Conservation (phyloP, 192 early-diverging fungal species). For the Gigaspora rosea region DNA sequence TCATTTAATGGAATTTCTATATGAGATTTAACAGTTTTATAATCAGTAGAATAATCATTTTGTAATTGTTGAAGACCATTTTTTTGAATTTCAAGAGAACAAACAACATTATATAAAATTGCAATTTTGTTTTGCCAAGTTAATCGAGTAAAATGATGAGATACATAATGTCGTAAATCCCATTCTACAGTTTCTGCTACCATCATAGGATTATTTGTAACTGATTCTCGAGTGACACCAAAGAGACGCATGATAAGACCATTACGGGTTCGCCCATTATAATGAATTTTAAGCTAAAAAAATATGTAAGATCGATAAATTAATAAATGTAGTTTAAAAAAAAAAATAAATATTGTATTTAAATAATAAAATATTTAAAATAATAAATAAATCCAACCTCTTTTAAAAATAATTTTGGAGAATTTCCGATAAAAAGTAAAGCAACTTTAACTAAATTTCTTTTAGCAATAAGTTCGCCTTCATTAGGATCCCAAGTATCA, state of each 20-base stretch:
- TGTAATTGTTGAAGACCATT: neutral
- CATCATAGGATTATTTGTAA: conserved; percentile 23
- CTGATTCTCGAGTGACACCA: conserved; percentile 13
- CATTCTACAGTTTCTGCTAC: conserved; percentile 28
- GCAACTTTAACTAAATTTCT: conserved; percentile 18
- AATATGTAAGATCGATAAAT: neutral
- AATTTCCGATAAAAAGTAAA: neutral
- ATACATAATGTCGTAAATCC: conserved; percentile 31
- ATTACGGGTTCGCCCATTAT: conserved; percentile 10
- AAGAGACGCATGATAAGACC: conserved; percentile 20
- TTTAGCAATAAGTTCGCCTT: neutral
- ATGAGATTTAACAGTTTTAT: conserved; percentile 22
- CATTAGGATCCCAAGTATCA: conserved; percentile 24
- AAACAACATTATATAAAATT: conserved; percentile 11
- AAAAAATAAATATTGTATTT: neutral
- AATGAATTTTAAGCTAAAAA: conserved; percentile 19
- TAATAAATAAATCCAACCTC: conserved; percentile 2
- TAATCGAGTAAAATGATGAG: conserved; percentile 24
- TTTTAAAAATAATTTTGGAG: neutral
- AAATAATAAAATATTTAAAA: neutral
- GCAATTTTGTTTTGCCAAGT: conserved; percentile 16
- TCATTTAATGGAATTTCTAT: conserved; percentile 21
- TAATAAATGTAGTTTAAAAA: too few species aligned
- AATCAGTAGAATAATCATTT: neutral
- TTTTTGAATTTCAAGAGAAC: neutral